Base-by-base conservation (phyloP, 352 stramenopile species). In the Halophytophthora polymorphica region DNA sequence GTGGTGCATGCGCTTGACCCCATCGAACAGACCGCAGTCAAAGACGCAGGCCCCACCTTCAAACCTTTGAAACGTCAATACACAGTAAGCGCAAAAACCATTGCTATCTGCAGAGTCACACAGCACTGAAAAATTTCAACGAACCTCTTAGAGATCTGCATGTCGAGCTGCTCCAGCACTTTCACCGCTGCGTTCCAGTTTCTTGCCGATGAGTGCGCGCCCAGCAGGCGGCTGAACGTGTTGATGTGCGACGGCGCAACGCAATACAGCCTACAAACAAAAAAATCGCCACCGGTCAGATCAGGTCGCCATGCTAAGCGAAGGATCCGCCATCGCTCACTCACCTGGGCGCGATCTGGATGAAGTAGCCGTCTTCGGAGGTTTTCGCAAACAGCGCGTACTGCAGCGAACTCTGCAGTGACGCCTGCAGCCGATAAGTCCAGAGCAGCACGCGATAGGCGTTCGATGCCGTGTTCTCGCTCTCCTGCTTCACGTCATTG, bases 11-110 rank as follows among this genome's bases (percentile, higher is more conserved):
- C 78, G 69, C 58, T 93, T 91, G 43, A 95, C 69, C 7, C 82
- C 84, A 31, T 95, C 83, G 52, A 95, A 90, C 15, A 95, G 62
- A 2, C 84, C 84, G 38, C 84, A 95, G 56, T 95, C 84, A 59
- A 95, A 90, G 2, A 95, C 68, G 41, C 84, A 95, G 15, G 84
- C 84, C 6, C 82, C 79, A 42, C 73, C 76, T 25, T 86, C 80
- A 55, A 93, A 95, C 33, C 83, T 90, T 38, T 22, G 40, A 25
- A 53, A 21, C 6, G 54, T 2, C 3, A 42, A 28, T n/a, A 37
- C 25, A 8, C 28, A 46, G 44, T 7, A 42, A 18, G 38, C 19
- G 41, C 28, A 28, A 29, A 6, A 45, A 14, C 39, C 18, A 13
- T 8, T 12, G 2, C 12, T 31, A n/a, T 29, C 8, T 18, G 35